Percentiles rank a stretch among this genome's conserved stretches.
Evolutionary conservation across 2,329 filamentous ascomycete species (phyloP).

Genomic region (Trichoderma atrobrunneum): DNA sequence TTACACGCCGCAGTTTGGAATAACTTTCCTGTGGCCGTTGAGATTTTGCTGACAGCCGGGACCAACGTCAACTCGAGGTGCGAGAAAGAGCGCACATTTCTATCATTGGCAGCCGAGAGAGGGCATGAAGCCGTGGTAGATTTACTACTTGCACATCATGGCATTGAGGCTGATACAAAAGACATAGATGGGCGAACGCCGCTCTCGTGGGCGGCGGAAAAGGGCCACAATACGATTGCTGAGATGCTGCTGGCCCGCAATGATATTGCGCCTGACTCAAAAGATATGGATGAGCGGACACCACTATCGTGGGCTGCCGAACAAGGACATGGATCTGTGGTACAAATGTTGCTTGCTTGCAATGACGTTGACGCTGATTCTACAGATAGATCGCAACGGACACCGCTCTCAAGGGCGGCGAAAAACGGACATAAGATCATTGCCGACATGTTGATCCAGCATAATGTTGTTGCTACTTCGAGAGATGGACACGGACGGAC

Average conservation of each 20-base stretch:
- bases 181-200: not conserved
- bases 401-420: not conserved
- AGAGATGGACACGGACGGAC: not conserved
- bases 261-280: not conserved
- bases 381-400: not conserved
- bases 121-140: not conserved
- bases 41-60: not conserved
- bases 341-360: not conserved
- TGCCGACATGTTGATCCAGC: not conserved
- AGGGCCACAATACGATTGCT: not conserved
- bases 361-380: not conserved
- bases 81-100: not conserved
- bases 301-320: not conserved
- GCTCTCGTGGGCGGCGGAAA: not conserved
- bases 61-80: not conserved
- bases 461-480: not conserved
- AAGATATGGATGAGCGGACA: not conserved
- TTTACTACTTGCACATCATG: not conserved
- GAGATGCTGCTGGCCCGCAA: not conserved
- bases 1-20: not conserved
- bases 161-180: not conserved
- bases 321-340: not conserved
- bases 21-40: not conserved
- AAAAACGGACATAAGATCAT: not conserved
- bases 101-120: not conserved